Evolutionary conservation across 305 asterid species (phyloP), one percentile per base, ranked within the genome.

Genomic region (Rubia peregrina): DNA sequence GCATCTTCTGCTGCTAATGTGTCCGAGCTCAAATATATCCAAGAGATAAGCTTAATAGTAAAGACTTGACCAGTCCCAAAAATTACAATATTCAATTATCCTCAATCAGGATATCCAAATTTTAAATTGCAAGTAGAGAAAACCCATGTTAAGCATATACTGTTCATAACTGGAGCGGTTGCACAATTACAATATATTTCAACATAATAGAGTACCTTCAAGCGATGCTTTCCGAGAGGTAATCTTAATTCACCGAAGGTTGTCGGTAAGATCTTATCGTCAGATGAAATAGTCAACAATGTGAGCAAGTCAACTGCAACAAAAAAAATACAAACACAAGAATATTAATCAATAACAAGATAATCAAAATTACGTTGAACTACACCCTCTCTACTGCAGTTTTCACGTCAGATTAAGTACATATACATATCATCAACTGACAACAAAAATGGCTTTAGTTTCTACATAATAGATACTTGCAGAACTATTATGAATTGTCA

Each of bases 191-290:
- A 17, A 21, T 21, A 30, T 67, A 8, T 8, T 11, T 17, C 7
- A 19, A 56, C 73, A 26, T 64, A 74, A 78, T 64, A 41, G 70
- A 74, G 81, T 73, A 87, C 99, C 99, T 90, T 91, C 76, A 95
- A 80, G 26, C 98, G 97, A 83, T 91, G 93, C 78, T 86, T 89
- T 74, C 99, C 98, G 60, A 95, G 96, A 78, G 98, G 98, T 36
- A 98, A 98, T 80, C 81, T 86, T 78, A 95, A 73, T 85, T 91
- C 92, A 71, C 99, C 99, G 82, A 88, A 95, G 36, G 97, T 85
- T 71, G 90, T 79, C 30, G 92, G 95, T 70, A 90, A 85, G 70
- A 86, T 73, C 82, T 83, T 95, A 76, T 85, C 95, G 72, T 90
- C 99, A 36, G 87, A 81, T 59, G 96, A 87, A 69, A 91, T 85